phyloP scores from a whole-genome alignment of 768 basidiomycete species.

The Pisolithus albus region DNA sequence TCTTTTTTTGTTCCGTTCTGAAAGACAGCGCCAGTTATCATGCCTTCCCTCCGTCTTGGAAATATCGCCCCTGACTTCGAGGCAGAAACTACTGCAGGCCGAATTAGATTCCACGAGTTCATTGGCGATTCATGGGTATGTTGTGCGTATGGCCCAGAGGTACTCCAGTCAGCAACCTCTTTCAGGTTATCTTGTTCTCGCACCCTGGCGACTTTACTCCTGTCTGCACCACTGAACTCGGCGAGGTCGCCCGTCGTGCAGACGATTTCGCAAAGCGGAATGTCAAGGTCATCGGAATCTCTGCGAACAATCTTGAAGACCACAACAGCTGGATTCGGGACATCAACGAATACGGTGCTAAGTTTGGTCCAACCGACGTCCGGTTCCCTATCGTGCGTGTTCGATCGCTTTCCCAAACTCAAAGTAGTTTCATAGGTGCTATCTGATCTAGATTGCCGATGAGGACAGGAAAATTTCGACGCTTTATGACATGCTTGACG shows the following conservation, averaged over 20 bases:
- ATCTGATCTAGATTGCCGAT: slow-evolving; percentile 72
- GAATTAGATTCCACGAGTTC: slow-evolving; percentile 91
- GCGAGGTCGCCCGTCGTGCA: slow-evolving; percentile 85
- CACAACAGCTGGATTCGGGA: slow-evolving; percentile 88
- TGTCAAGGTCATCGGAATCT: slow-evolving; percentile 92
- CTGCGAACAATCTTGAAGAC: slow-evolving; percentile 80
- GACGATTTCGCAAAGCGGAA: slow-evolving; percentile 80
- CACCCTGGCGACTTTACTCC: slow-evolving; percentile 93
- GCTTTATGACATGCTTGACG: slow-evolving; percentile 94
- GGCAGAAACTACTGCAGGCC: slow-evolving; percentile 81
- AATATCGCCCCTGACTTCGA: slow-evolving; percentile 87
- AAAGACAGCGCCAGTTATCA: slow-evolving; percentile 9
- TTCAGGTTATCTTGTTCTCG: slow-evolving; percentile 81
- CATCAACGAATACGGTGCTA: slow-evolving; percentile 74
- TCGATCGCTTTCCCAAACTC: neutral
- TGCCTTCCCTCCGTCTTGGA: slow-evolving; percentile 70
- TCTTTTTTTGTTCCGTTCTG: neutral
- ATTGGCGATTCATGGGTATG: slow-evolving; percentile 82
- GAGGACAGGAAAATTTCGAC: slow-evolving; percentile 77
- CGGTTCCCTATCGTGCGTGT: slow-evolving; percentile 83
- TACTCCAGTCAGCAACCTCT: neutral
- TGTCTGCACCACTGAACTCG: slow-evolving; percentile 95
- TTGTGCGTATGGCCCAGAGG: slow-evolving; percentile 1
- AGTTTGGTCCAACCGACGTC: slow-evolving; percentile 63
- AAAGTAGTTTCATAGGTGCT: slow-evolving; percentile 4